These are phyloP conservation scores for Pythium sukuiense DNA, from an alignment of 352 stramenopile genomes.

Conservation along the genomic window DNA sequence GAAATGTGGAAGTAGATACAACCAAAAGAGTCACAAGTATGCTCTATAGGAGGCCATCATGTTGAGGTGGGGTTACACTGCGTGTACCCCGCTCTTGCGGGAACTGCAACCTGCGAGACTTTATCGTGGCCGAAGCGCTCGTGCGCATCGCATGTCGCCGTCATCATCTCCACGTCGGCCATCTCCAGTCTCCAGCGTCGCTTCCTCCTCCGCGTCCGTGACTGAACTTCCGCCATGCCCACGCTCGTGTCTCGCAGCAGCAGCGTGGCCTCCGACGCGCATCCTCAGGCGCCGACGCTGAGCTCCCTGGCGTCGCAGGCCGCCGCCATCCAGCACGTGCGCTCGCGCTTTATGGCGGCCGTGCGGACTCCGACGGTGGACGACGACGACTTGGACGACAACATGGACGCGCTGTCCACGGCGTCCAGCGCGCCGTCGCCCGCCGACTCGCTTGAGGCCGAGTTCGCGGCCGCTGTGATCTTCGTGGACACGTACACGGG, in stretches of 20 bases:
- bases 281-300: conserved; percentile 27
- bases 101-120: conserved; percentile 12
- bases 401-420: conserved; percentile 28
- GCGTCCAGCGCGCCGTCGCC: conserved; percentile 27
- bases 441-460: conserved; percentile 48
- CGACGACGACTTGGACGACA: conserved; percentile 34
- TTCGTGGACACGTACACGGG: conserved; percentile 85
- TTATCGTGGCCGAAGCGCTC: not conserved
- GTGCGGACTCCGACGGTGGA: conserved; percentile 16
- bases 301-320: conserved; percentile 47
- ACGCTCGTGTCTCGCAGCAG: conserved; percentile 23
- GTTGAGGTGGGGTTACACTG: conserved; percentile 2
- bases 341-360: conserved; percentile 44
- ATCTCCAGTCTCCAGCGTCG: not conserved
- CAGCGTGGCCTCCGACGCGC: not conserved
- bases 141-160: conserved; percentile 2
- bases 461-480: conserved; percentile 70
- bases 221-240: conserved; percentile 19
- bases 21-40: not conserved
- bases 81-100: not conserved
- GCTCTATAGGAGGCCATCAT: not conserved
- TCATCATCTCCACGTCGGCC: not conserved
- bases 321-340: conserved; percentile 39
- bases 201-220: not conserved
- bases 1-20: too few species aligned